Conservation (phyloP, 2,329 filamentous ascomycete species). For the Fusarium sp. region DNA sequence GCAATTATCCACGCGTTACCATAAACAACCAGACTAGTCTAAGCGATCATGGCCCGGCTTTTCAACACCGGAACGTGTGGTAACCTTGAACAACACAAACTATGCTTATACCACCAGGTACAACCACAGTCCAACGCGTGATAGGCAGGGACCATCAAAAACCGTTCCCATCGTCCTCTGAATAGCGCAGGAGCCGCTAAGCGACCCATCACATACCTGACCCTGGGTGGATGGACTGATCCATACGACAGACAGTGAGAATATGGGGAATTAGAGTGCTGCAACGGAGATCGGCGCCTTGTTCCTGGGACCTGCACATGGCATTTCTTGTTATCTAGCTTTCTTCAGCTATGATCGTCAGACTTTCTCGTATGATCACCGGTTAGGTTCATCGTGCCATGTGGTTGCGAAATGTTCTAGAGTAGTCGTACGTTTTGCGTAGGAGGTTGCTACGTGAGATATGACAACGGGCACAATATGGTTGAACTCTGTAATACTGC, state of each 20-base stretch:
- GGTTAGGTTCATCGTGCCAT: neutral
- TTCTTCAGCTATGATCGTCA: neutral
- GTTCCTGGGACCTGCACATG: neutral
- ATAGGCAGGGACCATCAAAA: neutral
- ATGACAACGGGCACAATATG: neutral
- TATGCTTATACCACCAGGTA: neutral
- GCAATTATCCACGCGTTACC: neutral
- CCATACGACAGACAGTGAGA: neutral
- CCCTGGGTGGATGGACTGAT: neutral
- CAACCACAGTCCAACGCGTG: neutral
- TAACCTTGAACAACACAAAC: neutral
- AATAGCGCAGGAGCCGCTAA: neutral
- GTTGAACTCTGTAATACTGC: no score
- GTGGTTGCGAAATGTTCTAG: slow-evolving; percentile 3
- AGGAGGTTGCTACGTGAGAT: neutral
- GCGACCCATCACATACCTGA: slow-evolving; percentile 18
- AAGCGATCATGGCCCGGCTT: neutral
- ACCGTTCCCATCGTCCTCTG: slow-evolving; percentile 7
- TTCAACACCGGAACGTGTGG: neutral
- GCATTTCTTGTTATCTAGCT: neutral
- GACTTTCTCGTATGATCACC: slow-evolving; percentile 3
- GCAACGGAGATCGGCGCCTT: slow-evolving; percentile 10
- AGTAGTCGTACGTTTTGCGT: neutral
- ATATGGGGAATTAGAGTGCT: neutral
- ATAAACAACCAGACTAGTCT: neutral